phyloP scores from a whole-genome alignment of 768 basidiomycete genomes.

The Hortiboletus flavorubellus region DNA sequence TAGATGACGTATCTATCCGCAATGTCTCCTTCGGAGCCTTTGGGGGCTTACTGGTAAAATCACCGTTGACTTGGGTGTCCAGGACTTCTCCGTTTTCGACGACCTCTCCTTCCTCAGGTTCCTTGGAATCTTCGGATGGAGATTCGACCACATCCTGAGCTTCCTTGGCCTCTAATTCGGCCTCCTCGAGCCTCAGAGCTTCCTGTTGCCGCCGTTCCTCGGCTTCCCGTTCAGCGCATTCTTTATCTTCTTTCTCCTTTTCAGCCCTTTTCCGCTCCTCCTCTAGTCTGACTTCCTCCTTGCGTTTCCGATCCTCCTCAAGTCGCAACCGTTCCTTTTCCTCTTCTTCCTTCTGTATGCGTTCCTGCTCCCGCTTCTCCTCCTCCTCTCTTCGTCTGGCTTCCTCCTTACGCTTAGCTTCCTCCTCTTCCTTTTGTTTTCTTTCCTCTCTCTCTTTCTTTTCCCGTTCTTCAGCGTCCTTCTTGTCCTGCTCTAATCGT shows the following conservation, averaged over 20 bases:
- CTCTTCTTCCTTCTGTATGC: slow-evolving; percentile 35
- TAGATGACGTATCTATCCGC: slow-evolving; percentile 60
- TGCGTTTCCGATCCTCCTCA: slow-evolving; percentile 34
- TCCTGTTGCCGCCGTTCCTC: slow-evolving; percentile 31
- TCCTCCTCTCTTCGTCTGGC: slow-evolving; percentile 44
- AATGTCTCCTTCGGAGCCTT: slow-evolving; percentile 47
- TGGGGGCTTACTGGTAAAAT: slow-evolving; percentile 38
- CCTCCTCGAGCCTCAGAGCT: slow-evolving; percentile 17
- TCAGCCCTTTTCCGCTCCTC: slow-evolving; percentile 31
- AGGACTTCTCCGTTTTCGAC: slow-evolving; percentile 31
- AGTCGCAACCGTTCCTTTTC: slow-evolving; percentile 35
- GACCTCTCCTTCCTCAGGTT: slow-evolving; percentile 40
- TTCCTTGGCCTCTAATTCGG: slow-evolving; percentile 37
- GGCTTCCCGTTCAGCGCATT: slow-evolving; percentile 36
- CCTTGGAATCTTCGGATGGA: slow-evolving; percentile 44
- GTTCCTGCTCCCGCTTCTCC: slow-evolving; percentile 41
- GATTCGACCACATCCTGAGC: slow-evolving; percentile 32
- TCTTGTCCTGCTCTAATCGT: slow-evolving; percentile 38
- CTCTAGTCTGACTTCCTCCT: slow-evolving; percentile 25
- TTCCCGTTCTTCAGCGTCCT: slow-evolving; percentile 36
- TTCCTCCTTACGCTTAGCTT: slow-evolving; percentile 39
- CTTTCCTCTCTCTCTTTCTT: slow-evolving; percentile 37
- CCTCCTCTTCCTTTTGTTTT: slow-evolving; percentile 42
- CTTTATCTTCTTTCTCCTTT: slow-evolving; percentile 41
- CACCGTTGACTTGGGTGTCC: slow-evolving; percentile 31